Conservation (phyloP, 345 rosid genomes). For the Noccaea bulbosa region DNA sequence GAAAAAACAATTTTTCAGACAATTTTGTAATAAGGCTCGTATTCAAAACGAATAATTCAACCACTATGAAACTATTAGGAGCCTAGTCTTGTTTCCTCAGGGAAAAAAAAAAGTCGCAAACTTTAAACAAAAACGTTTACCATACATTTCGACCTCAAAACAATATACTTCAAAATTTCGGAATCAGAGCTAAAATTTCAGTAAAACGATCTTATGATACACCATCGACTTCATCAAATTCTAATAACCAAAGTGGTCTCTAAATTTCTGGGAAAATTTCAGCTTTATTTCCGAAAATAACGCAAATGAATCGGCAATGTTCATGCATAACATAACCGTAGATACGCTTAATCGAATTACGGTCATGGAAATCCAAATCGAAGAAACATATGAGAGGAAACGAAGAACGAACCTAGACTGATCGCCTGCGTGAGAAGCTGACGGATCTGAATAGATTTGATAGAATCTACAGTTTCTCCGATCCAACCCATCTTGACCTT, state of each 20-base stretch:
- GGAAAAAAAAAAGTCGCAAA: not conserved
- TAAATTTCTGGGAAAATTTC: not conserved
- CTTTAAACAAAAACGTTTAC: slow-evolving; percentile 9
- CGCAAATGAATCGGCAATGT: slow-evolving; percentile 1
- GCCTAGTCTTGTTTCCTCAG: not conserved
- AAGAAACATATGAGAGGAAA: slow-evolving; percentile 22
- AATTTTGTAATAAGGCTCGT: not conserved
- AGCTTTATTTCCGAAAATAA: slow-evolving; percentile 3
- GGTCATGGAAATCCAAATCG: not conserved
- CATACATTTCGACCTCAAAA: slow-evolving; percentile 15
- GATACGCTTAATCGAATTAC: not conserved
- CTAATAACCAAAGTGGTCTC: slow-evolving; percentile 12
- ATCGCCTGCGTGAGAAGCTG: slow-evolving; percentile 54
- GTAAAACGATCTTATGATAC: slow-evolving; percentile 4
- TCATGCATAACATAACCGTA: slow-evolving; percentile 8
- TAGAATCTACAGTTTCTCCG: slow-evolving; percentile 47
- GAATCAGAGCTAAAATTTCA: not conserved
- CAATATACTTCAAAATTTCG: not conserved
- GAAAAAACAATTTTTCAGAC: not conserved
- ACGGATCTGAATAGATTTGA: slow-evolving; percentile 57
- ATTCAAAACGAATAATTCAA: not conserved
- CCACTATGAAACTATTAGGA: not conserved
- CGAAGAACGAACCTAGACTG: slow-evolving; percentile 54
- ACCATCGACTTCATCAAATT: slow-evolving; percentile 30
- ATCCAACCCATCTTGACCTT: slow-evolving; percentile 44